phyloP scores from a whole-genome alignment of 441 rosid genomes.

The Bruguiera hainesii region DNA sequence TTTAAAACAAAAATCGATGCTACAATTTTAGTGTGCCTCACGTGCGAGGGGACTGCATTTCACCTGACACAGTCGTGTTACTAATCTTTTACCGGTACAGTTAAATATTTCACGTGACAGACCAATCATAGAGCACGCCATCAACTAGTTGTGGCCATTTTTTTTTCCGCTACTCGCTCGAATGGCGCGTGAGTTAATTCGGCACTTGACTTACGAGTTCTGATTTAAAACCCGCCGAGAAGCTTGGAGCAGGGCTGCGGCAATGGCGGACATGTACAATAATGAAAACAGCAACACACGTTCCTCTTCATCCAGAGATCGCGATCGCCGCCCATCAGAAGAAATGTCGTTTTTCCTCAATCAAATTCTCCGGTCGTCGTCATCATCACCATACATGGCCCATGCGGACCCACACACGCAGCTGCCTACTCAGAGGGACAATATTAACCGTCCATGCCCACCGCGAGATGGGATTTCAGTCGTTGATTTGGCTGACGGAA shows the following conservation, averaged over 20 bases:
- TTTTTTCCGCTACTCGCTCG: neutral
- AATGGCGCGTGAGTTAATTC: neutral
- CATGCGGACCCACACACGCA: constrained; percentile 19
- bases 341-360: constrained; percentile 60
- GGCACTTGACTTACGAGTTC: neutral
- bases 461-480: constrained; percentile 22
- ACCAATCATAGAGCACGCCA: no score
- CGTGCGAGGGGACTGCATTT: no score
- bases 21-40: no score
- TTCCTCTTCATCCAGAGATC: constrained; percentile 24
- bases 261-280: neutral
- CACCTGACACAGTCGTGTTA: no score
- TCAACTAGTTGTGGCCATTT: no score
- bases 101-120: no score
- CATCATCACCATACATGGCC: constrained; percentile 21
- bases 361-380: constrained; percentile 52
- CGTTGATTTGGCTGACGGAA: constrained; percentile 21
- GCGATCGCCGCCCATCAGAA: constrained; percentile 35
- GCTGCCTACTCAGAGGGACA: neutral
- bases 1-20: no score
- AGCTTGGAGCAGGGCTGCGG: neutral
- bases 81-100: no score
- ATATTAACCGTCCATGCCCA: constrained; percentile 17
- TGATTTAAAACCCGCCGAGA: neutral
- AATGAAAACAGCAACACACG: constrained; percentile 17